These are phyloP conservation scores for Jatropha podagrica DNA, from an alignment of 441 rosid species.

Conservation along the genomic window DNA sequence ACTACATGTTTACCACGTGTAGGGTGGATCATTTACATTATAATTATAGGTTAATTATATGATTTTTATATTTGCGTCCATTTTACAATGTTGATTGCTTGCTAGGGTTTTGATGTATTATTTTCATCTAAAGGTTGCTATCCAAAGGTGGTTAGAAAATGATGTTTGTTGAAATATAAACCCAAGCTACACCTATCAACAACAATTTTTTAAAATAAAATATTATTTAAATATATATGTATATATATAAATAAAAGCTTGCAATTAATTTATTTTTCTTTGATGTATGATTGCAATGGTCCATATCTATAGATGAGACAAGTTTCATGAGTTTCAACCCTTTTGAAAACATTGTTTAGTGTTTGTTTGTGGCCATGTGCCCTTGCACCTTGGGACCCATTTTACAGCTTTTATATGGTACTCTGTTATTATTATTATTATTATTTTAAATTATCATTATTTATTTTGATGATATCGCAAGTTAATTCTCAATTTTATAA, in stretches of 20 bases:
- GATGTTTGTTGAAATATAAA: slow-evolving; percentile 49
- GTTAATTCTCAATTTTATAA: neutral
- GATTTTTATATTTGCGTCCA: slow-evolving; percentile 17
- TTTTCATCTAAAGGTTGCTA: slow-evolving; percentile 40
- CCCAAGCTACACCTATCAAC: slow-evolving; percentile 36
- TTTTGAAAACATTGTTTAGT: slow-evolving; percentile 25
- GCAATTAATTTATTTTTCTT: neutral
- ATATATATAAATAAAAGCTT: no score
- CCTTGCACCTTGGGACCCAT: slow-evolving; percentile 27
- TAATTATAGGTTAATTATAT: neutral
- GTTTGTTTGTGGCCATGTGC: slow-evolving; percentile 24
- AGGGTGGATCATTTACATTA: neutral
- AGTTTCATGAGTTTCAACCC: slow-evolving; percentile 31
- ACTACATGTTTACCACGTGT: slow-evolving; percentile 12
- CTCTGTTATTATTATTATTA: neutral
- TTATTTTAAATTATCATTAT: neutral
- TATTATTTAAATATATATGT: no score
- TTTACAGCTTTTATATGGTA: neutral
- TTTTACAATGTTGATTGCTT: slow-evolving; percentile 22
- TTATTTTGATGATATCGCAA: neutral
- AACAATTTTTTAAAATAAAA: neutral
- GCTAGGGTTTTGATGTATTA: slow-evolving; percentile 32
- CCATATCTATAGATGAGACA: slow-evolving; percentile 36
- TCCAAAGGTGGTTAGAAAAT: slow-evolving; percentile 50
- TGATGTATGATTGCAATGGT: slow-evolving; percentile 37